Conservation (phyloP, 2,329 filamentous ascomycete genomes). For the Lasiodiplodia gonubiensis region DNA sequence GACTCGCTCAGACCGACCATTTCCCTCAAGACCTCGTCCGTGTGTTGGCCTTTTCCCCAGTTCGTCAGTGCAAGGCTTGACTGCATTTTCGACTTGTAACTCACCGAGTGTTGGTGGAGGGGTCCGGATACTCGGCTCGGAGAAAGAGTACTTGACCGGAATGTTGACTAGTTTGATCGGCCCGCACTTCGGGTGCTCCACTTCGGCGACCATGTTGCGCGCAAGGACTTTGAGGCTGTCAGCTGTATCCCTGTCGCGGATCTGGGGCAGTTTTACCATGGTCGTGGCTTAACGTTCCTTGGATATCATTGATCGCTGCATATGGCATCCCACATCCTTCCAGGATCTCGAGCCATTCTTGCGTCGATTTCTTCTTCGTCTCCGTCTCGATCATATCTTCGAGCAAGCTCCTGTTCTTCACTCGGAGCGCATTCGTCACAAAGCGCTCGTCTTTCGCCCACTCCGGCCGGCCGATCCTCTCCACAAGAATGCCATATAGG, state of each 20-base stretch:
- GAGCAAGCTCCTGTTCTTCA: conserved; percentile 74
- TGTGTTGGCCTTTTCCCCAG: conserved; percentile 40
- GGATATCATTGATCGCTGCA: conserved; percentile 91
- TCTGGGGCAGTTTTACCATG: conserved; percentile 67
- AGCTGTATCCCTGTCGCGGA: conserved; percentile 4
- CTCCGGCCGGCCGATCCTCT: conserved; percentile 62
- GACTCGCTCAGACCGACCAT: conserved; percentile 40
- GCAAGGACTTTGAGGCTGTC: conserved; percentile 61
- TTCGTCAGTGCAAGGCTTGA: conserved; percentile 41
- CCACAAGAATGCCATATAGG: conserved; percentile 65
- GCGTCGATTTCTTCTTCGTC: conserved; percentile 77
- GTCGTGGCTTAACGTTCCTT: conserved; percentile 79
- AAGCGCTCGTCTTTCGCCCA: conserved; percentile 64
- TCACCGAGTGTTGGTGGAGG: conserved; percentile 77
- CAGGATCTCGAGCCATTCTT: conserved; percentile 84
- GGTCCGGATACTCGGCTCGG: conserved; percentile 74
- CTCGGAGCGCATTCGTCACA: conserved; percentile 63
- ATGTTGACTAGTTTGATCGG: conserved; percentile 90
- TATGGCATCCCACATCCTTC: conserved; percentile 95
- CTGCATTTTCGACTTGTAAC: neutral
- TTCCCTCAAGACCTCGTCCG: conserved; percentile 43
- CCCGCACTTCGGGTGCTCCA: conserved; percentile 83
- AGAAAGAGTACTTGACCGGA: conserved; percentile 90
- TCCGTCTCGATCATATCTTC: conserved; percentile 79
- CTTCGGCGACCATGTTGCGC: conserved; percentile 85